Evolutionary conservation across 1,284 basidiomycete species (phyloP), one percentile per base, ranked within the genome.

Genomic region (Athelia sp.): DNA sequence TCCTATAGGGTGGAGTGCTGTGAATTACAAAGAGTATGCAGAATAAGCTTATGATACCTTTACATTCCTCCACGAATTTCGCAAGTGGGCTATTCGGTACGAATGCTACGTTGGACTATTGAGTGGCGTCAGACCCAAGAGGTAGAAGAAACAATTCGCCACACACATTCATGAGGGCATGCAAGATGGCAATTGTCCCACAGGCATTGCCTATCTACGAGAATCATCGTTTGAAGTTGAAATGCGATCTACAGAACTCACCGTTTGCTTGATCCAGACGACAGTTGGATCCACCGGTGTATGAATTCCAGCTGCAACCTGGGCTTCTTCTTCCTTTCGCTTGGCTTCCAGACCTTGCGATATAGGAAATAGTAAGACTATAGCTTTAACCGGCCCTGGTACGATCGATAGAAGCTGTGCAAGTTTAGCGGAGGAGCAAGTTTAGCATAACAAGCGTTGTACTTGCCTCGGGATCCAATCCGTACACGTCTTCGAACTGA

Each of bases 121-220:
- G 32, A 21, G 11, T 11, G 1, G 4, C 18, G 38, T 19, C 17
- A 6, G 17, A 13, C 43, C 17, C 19, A 47, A 43, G 11, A 32
- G 22, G 13, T 29, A 31, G 19, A 36, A 29, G 45, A 43, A 47
- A 59, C 47, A 26, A 29, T 50, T 17, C 54, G 40, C 23, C 3
- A 63, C 80, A 55, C 53, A 87, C 84, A 58, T 93, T 93, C 17
- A 77, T 78, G 43, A 93, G 62, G 3, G 89, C 81, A 62, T 96
- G 93, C 13, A 96, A 71, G 8, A 96, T 71, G 0, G 85, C 93
- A 58, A 95, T 93, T 0, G 92, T 93, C 2, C 93, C 93, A 59
- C 93, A 95, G 0, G 93, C 92, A 61, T 94, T 94, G 1, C 75
- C 67, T 52, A 94, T 93, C 90, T 92, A 52, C 42, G 40, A 14